Conservation (phyloP, 371 early-diverging fungal genomes). For the Smittium culicis region DNA sequence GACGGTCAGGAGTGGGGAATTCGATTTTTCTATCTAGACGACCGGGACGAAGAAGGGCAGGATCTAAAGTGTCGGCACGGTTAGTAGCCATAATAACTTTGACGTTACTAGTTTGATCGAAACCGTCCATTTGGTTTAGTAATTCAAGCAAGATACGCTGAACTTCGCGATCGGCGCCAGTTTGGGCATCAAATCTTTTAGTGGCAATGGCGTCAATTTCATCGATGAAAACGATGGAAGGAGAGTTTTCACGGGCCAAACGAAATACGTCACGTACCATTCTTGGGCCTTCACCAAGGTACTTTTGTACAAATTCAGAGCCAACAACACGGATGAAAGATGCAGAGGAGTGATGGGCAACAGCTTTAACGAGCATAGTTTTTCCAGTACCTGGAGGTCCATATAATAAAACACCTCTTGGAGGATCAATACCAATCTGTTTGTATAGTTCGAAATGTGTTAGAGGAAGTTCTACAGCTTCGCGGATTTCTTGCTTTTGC, state of each 20-base stretch:
- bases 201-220: slow-evolving; percentile 99
- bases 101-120: slow-evolving; percentile 97
- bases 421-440: slow-evolving; percentile 99
- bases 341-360: slow-evolving; percentile 98
- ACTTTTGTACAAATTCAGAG: slow-evolving; percentile 99
- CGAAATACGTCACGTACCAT: slow-evolving; percentile 99
- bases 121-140: slow-evolving; percentile 99
- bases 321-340: slow-evolving; percentile 98
- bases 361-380: slow-evolving; percentile 99
- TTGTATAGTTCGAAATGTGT: slow-evolving; percentile 98
- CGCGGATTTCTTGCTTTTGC: slow-evolving; percentile 99
- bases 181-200: slow-evolving; percentile 99
- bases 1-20: slow-evolving; percentile 98
- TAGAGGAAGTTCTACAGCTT: slow-evolving; percentile 98
- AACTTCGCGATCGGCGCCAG: slow-evolving; percentile 99
- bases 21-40: slow-evolving; percentile 99
- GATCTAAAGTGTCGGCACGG: slow-evolving; percentile 98
- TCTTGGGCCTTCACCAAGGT: slow-evolving; percentile 99
- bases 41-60: slow-evolving; percentile 97
- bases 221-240: slow-evolving; percentile 99
- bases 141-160: slow-evolving; percentile 98
- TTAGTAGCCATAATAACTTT: slow-evolving; percentile 99
- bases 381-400: slow-evolving; percentile 98
- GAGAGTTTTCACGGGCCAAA: slow-evolving; percentile 96
- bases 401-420: slow-evolving; percentile 96